Evolutionary conservation across 768 basidiomycete genomes (phyloP).

Genomic region (Boletus edulis): DNA sequence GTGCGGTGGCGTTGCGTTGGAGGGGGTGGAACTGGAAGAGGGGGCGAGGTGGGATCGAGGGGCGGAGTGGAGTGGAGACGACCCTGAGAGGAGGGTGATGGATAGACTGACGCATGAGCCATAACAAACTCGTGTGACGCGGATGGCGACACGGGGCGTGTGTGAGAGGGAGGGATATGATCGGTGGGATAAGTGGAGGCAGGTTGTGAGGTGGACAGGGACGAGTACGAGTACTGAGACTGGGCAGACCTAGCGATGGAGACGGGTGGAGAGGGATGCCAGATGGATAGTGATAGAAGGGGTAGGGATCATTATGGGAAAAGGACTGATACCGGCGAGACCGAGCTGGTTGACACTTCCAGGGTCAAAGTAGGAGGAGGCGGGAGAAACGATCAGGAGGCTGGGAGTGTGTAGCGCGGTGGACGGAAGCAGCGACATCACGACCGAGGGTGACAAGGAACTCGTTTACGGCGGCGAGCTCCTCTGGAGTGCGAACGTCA

Average conservation of each 20-base stretch:
- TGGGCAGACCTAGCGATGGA: conserved; percentile 23
- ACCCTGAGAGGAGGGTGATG: conserved; percentile 29
- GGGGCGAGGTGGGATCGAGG: conserved; percentile 58
- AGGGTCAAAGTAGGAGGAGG: conserved; percentile 63
- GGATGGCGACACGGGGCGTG: conserved; percentile 13
- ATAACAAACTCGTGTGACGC: conserved; percentile 18
- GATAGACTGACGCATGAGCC: conserved; percentile 16
- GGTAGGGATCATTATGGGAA: conserved; percentile 23
- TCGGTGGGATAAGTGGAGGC: conserved; percentile 13
- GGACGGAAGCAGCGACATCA: conserved; percentile 53
- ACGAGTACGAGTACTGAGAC: conserved; percentile 18
- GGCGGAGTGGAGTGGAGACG: conserved; percentile 55
- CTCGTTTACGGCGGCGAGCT: conserved; percentile 84
- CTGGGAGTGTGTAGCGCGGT: conserved; percentile 32
- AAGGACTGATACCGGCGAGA: conserved; percentile 53
- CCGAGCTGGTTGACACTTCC: conserved; percentile 60
- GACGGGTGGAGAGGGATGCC: conserved; percentile 23
- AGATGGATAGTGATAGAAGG: conserved; percentile 22
- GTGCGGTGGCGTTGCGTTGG: conserved; percentile 63
- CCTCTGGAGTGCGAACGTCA: conserved; percentile 82
- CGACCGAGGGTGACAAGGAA: conserved; percentile 86
- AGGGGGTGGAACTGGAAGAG: conserved; percentile 62
- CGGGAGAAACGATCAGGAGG: conserved; percentile 37
- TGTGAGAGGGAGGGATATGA: conserved; percentile 13
- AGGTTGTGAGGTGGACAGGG: neutral